Conservation (phyloP, 2,329 filamentous ascomycete species). For the Berkeleyomyces basicola region DNA sequence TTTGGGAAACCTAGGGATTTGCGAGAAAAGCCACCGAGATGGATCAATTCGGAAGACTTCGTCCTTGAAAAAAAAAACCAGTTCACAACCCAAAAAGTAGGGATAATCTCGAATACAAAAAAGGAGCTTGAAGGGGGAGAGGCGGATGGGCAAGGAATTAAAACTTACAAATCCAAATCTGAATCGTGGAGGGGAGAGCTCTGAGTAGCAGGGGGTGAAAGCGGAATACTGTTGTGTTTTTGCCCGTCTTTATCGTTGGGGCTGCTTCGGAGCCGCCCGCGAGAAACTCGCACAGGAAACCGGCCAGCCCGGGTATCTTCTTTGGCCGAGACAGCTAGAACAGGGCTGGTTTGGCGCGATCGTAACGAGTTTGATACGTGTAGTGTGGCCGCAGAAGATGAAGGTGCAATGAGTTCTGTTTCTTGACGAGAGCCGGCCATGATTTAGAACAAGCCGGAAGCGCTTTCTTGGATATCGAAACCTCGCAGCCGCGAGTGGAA, state of each 20-base stretch:
- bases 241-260: not conserved
- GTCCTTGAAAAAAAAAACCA: no score
- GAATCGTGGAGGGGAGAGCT: not conserved
- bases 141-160: not conserved
- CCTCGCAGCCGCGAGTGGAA: not conserved
- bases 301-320: conserved; percentile 9
- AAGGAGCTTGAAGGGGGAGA: no score
- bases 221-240: conserved; percentile 6
- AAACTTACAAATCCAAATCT: conserved; percentile 11
- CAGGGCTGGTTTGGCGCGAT: not conserved
- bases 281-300: conserved; percentile 11
- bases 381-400: not conserved
- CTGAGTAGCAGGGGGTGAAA: not conserved
- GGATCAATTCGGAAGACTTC: no score
- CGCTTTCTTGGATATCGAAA: not conserved
- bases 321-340: not conserved
- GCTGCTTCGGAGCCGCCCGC: conserved; percentile 4
- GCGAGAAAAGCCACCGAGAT: no score
- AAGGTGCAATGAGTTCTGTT: not conserved
- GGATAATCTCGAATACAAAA: not conserved
- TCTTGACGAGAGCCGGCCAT: conserved; percentile 3
- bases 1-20: no score
- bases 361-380: not conserved
- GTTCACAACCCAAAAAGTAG: not conserved
- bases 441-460: not conserved